Percentiles rank a stretch among this genome's conserved stretches.
phyloP scores from a whole-genome alignment of 2,329 filamentous ascomycete genomes.

The Ceratocystis huliohia region DNA sequence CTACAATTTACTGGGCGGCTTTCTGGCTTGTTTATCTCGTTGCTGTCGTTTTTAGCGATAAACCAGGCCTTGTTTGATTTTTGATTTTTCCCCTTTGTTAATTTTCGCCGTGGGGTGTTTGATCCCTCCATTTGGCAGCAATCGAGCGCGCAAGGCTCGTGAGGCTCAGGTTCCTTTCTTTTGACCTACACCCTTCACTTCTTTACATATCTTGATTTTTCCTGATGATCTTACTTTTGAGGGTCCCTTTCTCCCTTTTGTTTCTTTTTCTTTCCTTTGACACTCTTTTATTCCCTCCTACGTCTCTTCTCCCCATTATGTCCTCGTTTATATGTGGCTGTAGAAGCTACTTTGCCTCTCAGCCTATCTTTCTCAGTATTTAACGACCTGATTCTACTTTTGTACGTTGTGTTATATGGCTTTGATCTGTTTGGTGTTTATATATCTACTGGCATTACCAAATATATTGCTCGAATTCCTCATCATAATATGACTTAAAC shows the following conservation, averaged over 20 bases:
- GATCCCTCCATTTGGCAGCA: not conserved
- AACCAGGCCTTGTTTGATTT: not conserved
- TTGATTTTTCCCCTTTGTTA: conserved; percentile 1
- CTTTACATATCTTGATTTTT: not conserved
- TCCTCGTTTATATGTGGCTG: not conserved
- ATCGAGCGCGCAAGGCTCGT: not conserved
- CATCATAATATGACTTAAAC: not conserved
- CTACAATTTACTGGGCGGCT: not conserved
- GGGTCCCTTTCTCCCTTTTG: not conserved
- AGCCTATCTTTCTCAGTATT: not conserved
- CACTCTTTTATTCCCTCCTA: not conserved
- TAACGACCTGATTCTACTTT: not conserved
- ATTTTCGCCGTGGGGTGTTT: not conserved
- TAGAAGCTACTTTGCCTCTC: not conserved
- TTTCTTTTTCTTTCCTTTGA: not conserved
- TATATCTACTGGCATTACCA: not conserved
- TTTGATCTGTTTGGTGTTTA: not conserved
- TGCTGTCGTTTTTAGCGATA: not conserved
- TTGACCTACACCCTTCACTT: not conserved
- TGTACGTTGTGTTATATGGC: not conserved
- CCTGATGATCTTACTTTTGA: not conserved
- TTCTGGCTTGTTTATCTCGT: not conserved
- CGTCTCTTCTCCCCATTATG: not conserved
- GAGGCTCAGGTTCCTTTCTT: not conserved
- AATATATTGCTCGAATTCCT: not conserved